Evolutionary conservation across 148 eudicot species (phyloP).

Genomic region (Persicaria maculosa): DNA sequence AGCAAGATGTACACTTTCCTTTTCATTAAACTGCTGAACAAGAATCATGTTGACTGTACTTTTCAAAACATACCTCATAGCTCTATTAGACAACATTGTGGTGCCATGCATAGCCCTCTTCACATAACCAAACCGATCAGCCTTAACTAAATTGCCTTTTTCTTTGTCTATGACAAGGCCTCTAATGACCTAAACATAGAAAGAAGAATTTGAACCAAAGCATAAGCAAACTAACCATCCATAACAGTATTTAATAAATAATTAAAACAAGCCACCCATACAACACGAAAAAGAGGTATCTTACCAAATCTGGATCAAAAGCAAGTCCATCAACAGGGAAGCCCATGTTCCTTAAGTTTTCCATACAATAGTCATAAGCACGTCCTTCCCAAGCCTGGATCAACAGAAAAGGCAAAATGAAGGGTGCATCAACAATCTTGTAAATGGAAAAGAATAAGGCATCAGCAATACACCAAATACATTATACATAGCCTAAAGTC

Average conservation of each 20-base stretch:
- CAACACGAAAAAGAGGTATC: background rate
- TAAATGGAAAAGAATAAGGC: background rate
- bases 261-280: background rate
- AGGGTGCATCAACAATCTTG: constrained; percentile 4
- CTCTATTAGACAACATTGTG: constrained; percentile 72
- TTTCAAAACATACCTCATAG: constrained; percentile 59
- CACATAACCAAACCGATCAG: constrained; percentile 94
- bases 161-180: constrained; percentile 98
- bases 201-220: constrained; percentile 8
- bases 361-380: constrained; percentile 97
- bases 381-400: constrained; percentile 97
- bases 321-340: constrained; percentile 98
- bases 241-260: background rate
- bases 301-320: constrained; percentile 90
- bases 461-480: background rate
- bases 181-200: constrained; percentile 67
- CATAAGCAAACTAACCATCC: background rate
- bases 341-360: constrained; percentile 68
- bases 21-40: background rate
- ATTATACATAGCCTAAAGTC: background rate
- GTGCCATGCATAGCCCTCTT: constrained; percentile 99
- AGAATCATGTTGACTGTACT: constrained; percentile 3
- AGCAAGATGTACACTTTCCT: background rate
- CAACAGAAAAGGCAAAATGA: constrained; percentile 4
- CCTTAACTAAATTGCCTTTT: constrained; percentile 89